Percentiles rank a stretch among this genome's conserved stretches.
Conservation (phyloP, 139 green algal genomes). For the Haematococcus sp. region DNA sequence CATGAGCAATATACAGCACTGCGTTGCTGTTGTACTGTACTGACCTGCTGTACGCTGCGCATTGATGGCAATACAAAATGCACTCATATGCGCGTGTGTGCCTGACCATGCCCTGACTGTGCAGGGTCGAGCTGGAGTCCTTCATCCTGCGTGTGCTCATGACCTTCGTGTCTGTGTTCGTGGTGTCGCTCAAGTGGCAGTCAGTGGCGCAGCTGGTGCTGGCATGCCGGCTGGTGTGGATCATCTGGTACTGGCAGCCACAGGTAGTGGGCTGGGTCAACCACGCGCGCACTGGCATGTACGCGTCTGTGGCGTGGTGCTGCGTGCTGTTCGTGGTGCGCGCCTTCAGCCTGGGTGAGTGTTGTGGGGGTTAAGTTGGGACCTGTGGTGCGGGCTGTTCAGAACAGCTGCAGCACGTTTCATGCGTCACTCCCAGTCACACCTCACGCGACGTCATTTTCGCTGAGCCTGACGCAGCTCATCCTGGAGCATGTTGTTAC, state of each 20-base stretch:
- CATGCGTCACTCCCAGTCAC: too few species aligned
- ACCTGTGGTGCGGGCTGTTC: too few species aligned
- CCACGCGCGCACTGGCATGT: constrained; percentile 1
- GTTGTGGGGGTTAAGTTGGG: too few species aligned
- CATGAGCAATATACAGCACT: too few species aligned
- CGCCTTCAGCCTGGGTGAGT: constrained; percentile 6
- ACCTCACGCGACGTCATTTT: too few species aligned
- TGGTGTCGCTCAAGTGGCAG: not conserved
- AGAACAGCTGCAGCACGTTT: too few species aligned
- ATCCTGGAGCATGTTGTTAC: too few species aligned
- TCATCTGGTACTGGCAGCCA: constrained; percentile 8
- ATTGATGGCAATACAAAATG: too few species aligned
- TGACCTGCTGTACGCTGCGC: too few species aligned
- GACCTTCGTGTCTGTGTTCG: constrained; percentile 1
- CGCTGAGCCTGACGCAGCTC: too few species aligned
- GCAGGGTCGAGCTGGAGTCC: constrained; percentile 7
- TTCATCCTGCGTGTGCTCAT: constrained; percentile 1
- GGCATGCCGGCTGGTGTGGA: not conserved
- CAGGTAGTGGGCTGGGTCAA: constrained; percentile 11
- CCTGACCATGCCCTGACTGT: not conserved
- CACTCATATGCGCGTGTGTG: too few species aligned
- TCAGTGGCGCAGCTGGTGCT: constrained; percentile 5
- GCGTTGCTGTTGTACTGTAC: too few species aligned
- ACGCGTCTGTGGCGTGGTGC: not conserved
- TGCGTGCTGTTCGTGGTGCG: not conserved